Conservation (phyloP, 192 early-diverging fungal species). For the Linnemannia elongata region DNA sequence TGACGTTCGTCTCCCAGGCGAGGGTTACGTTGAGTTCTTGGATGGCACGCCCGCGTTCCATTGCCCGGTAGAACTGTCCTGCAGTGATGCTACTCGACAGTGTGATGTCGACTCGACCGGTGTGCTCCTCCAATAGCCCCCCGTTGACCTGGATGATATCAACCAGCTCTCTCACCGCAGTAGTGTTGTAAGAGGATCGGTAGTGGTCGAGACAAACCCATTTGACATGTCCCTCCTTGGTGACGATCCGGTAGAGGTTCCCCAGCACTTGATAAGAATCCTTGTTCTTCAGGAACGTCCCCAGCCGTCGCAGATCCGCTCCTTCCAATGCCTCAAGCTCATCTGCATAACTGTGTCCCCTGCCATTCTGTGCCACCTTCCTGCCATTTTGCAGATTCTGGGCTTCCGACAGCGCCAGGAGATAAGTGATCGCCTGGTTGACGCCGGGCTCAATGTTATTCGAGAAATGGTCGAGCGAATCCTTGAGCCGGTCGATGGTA, state of each 20-base stretch:
- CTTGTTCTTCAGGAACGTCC: slow-evolving; percentile 9
- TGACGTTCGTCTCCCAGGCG: slow-evolving; percentile 7
- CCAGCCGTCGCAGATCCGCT: slow-evolving; percentile 18
- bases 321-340: slow-evolving; percentile 10
- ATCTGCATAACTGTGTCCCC: background rate
- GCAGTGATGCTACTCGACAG: slow-evolving; percentile 13
- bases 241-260: slow-evolving; percentile 29
- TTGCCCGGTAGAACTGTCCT: slow-evolving; percentile 20
- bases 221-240: slow-evolving; percentile 19
- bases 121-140: slow-evolving; percentile 16
- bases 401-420: background rate
- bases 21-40: slow-evolving; percentile 28
- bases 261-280: slow-evolving; percentile 9
- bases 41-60: slow-evolving; percentile 16
- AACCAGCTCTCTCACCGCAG: slow-evolving; percentile 8
- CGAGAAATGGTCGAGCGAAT: background rate
- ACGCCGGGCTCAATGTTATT: slow-evolving; percentile 11
- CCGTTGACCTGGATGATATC: slow-evolving; percentile 15
- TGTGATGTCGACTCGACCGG: slow-evolving; percentile 5
- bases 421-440: slow-evolving; percentile 25
- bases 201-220: slow-evolving; percentile 45
- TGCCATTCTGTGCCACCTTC: no score
- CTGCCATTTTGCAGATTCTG: no score
- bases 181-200: background rate
- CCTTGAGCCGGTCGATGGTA: no score